Evolutionary conservation across 1,284 basidiomycete species (phyloP), one percentile per base, ranked within the genome.

Genomic region (Apiotrichum sp.): DNA sequence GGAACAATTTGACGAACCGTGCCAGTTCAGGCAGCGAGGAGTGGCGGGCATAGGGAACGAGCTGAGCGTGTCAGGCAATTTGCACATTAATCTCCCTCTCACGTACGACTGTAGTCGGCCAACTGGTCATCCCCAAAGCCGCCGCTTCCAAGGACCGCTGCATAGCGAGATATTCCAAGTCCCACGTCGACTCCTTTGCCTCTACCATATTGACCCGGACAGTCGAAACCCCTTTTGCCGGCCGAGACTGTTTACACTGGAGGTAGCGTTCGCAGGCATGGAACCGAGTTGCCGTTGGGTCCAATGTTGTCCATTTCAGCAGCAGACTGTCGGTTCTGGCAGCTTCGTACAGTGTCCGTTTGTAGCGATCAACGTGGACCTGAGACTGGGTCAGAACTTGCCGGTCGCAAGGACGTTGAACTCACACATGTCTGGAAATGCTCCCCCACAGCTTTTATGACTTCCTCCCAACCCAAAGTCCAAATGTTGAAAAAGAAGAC

Each of bases 381-480:
- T 90, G 31, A 31, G 6, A 8, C 13, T 33, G 41, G 22, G 22
- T 5, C 31, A 36, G 29, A 6, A 33, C 11, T 39, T 40, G 40
- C 14, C 5, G 1, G 6, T 33, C 4, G 9, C 8, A 38, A 38
- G 36, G 9, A 13, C 13, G 13, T 9, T 9, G 13, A 16, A 61
- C 71, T 50, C 62, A 88, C 88, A 74, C 80, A 79, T 42, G 79
- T 78, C 39, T 80, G 75, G 65, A 93, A 93, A 1, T 78, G 75
- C 2, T 78, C 75, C 0, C 86, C 81, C 2, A 95, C 78, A 0
- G 81, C 86, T 67, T 89, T 89, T 34, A 93, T 78, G 14, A 91
- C 77, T 46, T 91, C 87, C 71, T 93, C 89, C 69, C 90, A 91
- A 0, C 93, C 93, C 85, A 88, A 92, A 0, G 92, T 96, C 93